Conservation (phyloP, 2,329 filamentous ascomycete species). For the Colletotrichum sp. region DNA sequence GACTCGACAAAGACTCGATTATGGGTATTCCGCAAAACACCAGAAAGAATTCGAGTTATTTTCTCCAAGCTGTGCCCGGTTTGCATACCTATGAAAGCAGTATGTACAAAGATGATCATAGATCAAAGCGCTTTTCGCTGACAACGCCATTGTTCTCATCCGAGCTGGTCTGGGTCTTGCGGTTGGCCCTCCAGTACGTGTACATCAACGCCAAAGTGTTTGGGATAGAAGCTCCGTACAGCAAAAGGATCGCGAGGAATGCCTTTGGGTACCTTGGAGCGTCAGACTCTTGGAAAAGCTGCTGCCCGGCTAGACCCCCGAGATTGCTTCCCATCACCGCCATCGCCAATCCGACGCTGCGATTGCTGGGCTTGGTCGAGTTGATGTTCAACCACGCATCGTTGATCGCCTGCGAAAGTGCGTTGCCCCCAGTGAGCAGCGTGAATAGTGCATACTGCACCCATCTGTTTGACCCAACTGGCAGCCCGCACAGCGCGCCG, state of each 20-base stretch:
- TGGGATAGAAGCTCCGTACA: conserved; percentile 19
- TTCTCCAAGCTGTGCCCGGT: neutral
- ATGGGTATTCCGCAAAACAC: neutral
- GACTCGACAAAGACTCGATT: neutral
- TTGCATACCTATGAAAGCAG: neutral
- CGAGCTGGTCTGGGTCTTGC: neutral
- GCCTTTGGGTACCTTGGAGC: conserved; percentile 14
- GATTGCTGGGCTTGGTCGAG: neutral
- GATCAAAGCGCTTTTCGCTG: neutral
- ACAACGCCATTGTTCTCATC: neutral
- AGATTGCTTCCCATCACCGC: conserved; percentile 22
- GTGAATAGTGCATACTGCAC: conserved; percentile 16
- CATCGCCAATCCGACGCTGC: conserved; percentile 19
- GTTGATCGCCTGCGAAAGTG: conserved; percentile 11
- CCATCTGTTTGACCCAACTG: conserved; percentile 1
- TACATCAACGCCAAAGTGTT: conserved; percentile 22
- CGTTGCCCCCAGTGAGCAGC: conserved; percentile 17
- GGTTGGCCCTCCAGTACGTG: conserved; percentile 26
- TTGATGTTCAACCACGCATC: conserved; percentile 22
- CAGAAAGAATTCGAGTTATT: neutral
- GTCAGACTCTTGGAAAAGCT: conserved; percentile 17
- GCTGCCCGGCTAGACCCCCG: conserved; percentile 1
- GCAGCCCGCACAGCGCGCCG: conserved; percentile 13
- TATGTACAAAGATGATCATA: neutral
- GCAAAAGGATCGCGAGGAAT: conserved; percentile 12